A percentile compares a stretch with the other conserved stretches of the same genome.
Conservation (phyloP, 2,329 filamentous ascomycete species). For the Clarireedia homoeocarpa region DNA sequence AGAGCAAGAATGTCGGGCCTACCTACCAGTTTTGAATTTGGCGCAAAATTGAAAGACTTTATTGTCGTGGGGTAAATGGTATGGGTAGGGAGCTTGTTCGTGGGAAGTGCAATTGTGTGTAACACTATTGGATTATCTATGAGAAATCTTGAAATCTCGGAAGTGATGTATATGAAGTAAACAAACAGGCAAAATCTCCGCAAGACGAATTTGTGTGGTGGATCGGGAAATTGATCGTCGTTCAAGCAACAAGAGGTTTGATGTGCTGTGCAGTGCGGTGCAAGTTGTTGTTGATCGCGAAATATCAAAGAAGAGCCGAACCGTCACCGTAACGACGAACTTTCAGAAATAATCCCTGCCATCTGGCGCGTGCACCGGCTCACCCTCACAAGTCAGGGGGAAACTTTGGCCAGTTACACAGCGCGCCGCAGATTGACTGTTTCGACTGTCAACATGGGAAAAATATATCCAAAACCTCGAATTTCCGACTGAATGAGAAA, state of each 20-base stretch:
- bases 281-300: conserved; percentile 3
- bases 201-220: background rate
- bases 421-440: too few species aligned
- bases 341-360: background rate
- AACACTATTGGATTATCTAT: background rate
- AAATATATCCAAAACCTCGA: too few species aligned
- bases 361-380: background rate
- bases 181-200: too few species aligned
- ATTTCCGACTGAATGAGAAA: too few species aligned
- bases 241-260: conserved; percentile 1
- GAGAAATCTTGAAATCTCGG: background rate
- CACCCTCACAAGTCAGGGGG: background rate
- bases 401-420: background rate
- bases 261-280: background rate
- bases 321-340: conserved; percentile 5
- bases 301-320: background rate
- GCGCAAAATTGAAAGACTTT: conserved; percentile 4
- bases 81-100: background rate
- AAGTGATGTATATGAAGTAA: background rate
- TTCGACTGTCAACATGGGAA: too few species aligned
- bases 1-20: background rate
- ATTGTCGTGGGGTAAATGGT: conserved; percentile 5
- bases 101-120: background rate
- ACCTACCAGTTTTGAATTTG: conserved; percentile 5
- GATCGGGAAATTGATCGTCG: background rate